Evolutionary conservation across 2,329 filamentous ascomycete genomes (phyloP), one percentile per base, ranked within the genome.

Genomic region (Escovopsis sp.): DNA sequence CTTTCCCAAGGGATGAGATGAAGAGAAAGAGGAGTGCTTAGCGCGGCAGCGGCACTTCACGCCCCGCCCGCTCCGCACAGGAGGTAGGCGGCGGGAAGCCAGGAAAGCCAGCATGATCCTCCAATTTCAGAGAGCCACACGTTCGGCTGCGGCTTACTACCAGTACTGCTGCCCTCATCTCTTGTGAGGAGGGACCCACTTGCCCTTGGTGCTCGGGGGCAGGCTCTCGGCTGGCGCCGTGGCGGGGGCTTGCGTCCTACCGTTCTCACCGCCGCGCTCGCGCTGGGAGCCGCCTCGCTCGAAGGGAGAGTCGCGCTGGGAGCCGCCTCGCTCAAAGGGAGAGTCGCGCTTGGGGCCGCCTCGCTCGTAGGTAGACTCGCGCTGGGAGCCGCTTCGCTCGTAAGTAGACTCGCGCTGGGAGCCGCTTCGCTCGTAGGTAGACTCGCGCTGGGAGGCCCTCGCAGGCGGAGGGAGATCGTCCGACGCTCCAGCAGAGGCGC

Each of bases 111-210:
- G 35, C 31, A 34, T 23, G 14, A 31, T 39, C 39, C 38, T 33
- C 37, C 21, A 23, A 23, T 23, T 11, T 23, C 21, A 23, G 21
- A 3, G 8, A 11, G 35, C 38, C 29, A 34, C 37, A 29, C 15
- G 15, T 37, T 36, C 36, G 29, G 32, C 35, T 35, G 48, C 37
- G 43, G 44, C 49, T 56, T 52, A 44, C 56, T 56, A 23, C 7
- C n/a, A n/a, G n/a, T 23, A 8, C 21, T 23, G 21, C 7, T 23
- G 21, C n/a, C n/a, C n/a, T n/a, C n/a, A n/a, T 44, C 56, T 54
- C 51, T 49, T 26, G 41, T 62, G 56, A 47, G 55, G 58, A 46
- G 73, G 73, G 48, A 77, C 68, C 57, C 66, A 79, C 54, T 74
- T 77, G 46, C 71, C 71, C 31, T 67, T 48, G 19, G 56, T 61